phyloP scores from a whole-genome alignment of 2,329 filamentous ascomycete genomes.

The Pyrenochaeta sp. region DNA sequence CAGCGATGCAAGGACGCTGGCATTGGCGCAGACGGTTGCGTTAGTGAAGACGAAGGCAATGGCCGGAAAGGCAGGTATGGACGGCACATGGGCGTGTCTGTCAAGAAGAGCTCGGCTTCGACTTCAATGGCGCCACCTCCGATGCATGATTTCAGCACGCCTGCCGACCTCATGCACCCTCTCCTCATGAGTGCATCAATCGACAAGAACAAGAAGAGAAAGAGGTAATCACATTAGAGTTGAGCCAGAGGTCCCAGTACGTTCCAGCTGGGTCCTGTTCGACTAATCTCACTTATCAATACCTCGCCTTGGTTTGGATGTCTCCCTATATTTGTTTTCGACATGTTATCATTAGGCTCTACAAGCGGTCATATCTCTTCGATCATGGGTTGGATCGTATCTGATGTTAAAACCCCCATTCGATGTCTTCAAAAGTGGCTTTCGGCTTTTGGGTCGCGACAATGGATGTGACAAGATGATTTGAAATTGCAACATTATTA shows the following conservation, averaged over 20 bases:
- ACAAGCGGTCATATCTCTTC: too few relatives aligned
- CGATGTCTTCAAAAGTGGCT: too few relatives aligned
- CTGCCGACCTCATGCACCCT: slow-evolving; percentile 22
- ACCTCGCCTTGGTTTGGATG: slow-evolving; percentile 4
- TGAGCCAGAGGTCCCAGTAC: too few relatives aligned
- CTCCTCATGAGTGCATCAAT: slow-evolving; percentile 25
- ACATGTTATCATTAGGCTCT: too few relatives aligned
- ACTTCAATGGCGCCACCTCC: slow-evolving; percentile 47
- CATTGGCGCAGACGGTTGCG: slow-evolving; percentile 88
- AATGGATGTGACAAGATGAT: slow-evolving; percentile 6
- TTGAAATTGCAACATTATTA: slow-evolving; percentile 23
- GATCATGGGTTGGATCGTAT: too few relatives aligned
- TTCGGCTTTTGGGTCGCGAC: slow-evolving; percentile 1
- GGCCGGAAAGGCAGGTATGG: slow-evolving; percentile 93
- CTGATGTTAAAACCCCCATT: too few relatives aligned
- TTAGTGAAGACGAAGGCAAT: slow-evolving; percentile 98
- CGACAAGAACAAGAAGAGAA: slow-evolving; percentile 74
- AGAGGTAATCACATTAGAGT: slow-evolving; percentile 56
- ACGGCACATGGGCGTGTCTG: slow-evolving; percentile 71
- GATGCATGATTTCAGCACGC: slow-evolving; percentile 40
- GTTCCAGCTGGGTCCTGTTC: too few relatives aligned
- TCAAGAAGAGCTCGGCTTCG: slow-evolving; percentile 60
- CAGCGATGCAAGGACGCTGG: slow-evolving; percentile 95
- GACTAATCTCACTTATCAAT: too few relatives aligned
- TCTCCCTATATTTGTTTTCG: slow-evolving; percentile 5